Base-by-base conservation (phyloP, 805 yeast genomes). In the Komagataella pastoris region DNA sequence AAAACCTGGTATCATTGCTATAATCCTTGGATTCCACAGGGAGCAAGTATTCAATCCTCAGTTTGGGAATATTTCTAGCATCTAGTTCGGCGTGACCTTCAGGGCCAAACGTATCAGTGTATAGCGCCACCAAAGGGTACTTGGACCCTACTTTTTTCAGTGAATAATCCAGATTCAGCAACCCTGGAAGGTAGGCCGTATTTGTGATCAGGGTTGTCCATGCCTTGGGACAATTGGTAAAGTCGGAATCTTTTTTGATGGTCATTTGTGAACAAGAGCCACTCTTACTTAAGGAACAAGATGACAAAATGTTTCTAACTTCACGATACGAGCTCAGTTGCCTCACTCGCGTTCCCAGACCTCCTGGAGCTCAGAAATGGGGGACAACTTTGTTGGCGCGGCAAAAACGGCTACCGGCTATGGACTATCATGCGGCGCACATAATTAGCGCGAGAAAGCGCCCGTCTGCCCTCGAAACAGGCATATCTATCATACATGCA, bases 141-240 rank as follows among this genome's bases (percentile, higher is more conserved):
- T 67, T 67, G 6, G 81, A 71, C n/a, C 66, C 64, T 7, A 62
- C 67, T 24, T 57, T 58, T 47, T 67, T 65, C 51, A 79, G 65
- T 2, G 83, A 70, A 59, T 70, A 74, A 51, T 77, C 70, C 50
- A 79, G 62, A 0, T 81, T 71, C 10, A 79, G 59, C 3, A 79
- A 65, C 1, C 85, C 85, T 0, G 74, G 64, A 24, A 80, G 57
- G 54, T 79, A 79, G 47, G 69, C 68, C 8, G 70, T 65, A 58
- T 73, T 76, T 18, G 85, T 79, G 53, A 79, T 72, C 43, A 79
- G 65, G 0, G 83, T 76, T 0, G 81, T 72, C 84, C 84, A 80
- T 1, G 75, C 76, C 48, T 61, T 56, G 18, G 30, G 52, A 47
- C 51, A 49, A n/a, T 40, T 43, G 1, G 56, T 44, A 21, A 57